Conservation (phyloP, 345 rosid genomes). For the Ceriops decandra region DNA sequence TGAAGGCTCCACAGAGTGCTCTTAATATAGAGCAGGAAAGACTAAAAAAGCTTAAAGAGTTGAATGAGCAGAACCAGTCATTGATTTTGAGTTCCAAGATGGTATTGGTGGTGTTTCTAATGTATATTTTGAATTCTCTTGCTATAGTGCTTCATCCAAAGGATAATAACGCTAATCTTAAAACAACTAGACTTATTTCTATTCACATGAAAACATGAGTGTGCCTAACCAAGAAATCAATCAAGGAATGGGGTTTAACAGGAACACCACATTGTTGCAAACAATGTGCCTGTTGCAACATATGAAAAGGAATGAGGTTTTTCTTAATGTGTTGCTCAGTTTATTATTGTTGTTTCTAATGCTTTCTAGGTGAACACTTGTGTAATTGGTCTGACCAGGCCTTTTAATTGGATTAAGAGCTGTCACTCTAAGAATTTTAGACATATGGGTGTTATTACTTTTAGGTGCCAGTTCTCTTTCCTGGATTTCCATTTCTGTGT, state of each 20-base stretch:
- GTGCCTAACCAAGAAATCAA: too few relatives aligned
- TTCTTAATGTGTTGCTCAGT: too few relatives aligned
- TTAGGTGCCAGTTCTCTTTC: background rate
- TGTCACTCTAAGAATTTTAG: background rate
- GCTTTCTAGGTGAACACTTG: too few relatives aligned
- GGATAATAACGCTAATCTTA: background rate
- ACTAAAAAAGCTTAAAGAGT: conserved; percentile 56
- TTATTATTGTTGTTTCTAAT: too few relatives aligned
- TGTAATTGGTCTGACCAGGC: too few relatives aligned
- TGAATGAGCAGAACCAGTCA: conserved; percentile 42
- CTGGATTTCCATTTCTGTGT: background rate
- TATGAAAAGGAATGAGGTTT: too few relatives aligned
- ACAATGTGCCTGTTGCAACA: too few relatives aligned
- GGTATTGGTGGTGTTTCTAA: conserved; percentile 37
- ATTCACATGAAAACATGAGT: too few relatives aligned
- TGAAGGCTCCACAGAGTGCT: conserved; percentile 70
- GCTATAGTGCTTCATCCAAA: background rate
- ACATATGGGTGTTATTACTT: background rate
- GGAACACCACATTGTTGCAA: too few relatives aligned
- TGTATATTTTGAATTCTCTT: conserved; percentile 1
- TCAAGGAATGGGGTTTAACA: too few relatives aligned
- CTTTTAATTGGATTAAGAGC: too few relatives aligned
- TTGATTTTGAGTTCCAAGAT: conserved; percentile 41
- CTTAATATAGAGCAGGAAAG: conserved; percentile 60
- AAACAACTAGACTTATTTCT: too few relatives aligned